phyloP scores from a whole-genome alignment of 1,284 basidiomycete species.

The Cryptococcus sp. region DNA sequence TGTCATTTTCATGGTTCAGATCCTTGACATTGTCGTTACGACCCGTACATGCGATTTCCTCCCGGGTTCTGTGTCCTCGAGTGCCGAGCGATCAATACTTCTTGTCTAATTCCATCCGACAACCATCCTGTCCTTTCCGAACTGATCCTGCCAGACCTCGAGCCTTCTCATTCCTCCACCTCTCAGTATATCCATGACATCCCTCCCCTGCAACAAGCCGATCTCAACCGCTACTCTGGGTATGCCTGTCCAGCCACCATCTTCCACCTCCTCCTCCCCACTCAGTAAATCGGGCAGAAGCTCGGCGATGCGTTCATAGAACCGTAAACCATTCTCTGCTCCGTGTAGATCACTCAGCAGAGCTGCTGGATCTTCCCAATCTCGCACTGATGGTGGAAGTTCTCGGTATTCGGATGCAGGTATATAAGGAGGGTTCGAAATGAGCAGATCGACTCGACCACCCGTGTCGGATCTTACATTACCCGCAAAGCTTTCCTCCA shows the following conservation, averaged over 20 bases:
- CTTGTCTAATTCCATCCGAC: constrained; percentile 26
- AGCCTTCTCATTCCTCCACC: constrained; percentile 51
- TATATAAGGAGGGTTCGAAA: constrained; percentile 93
- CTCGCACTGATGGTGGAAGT: constrained; percentile 64
- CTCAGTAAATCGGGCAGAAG: constrained; percentile 55
- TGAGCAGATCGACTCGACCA: constrained; percentile 65
- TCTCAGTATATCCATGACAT: constrained; percentile 59
- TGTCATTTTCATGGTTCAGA: too few species aligned
- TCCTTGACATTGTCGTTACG: too few species aligned
- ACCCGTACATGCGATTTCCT: too few species aligned
- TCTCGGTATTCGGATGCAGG: constrained; percentile 60
- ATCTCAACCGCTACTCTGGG: constrained; percentile 68
- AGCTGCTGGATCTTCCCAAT: constrained; percentile 73
- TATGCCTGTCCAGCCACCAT: constrained; percentile 10
- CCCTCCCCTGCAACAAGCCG: constrained; percentile 64
- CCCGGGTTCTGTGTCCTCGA: too few species aligned
- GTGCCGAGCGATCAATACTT: too few species aligned
- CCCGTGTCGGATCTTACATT: constrained; percentile 3
- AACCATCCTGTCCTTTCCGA: constrained; percentile 54
- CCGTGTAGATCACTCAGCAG: constrained; percentile 63
- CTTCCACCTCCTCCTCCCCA: constrained; percentile 47
- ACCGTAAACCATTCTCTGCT: constrained; percentile 59
- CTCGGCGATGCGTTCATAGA: constrained; percentile 68
- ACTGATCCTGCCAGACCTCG: constrained; percentile 73
- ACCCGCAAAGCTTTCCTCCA: constrained; percentile 6